Base-by-base conservation (phyloP, 495 filamentous ascomycete genomes). In the Opeltia flavorubescens region DNA sequence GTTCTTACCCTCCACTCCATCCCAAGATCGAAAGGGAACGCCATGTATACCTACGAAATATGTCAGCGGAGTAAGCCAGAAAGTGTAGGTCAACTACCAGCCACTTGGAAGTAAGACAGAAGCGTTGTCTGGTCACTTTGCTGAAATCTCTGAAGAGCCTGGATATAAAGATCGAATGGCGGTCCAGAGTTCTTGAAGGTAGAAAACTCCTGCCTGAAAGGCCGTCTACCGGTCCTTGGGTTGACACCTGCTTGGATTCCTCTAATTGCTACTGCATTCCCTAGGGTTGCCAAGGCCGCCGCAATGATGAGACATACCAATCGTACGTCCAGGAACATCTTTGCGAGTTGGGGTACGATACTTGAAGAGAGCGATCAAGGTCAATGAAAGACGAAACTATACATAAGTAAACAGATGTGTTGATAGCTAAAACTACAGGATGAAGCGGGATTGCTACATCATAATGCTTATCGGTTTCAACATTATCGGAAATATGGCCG, bases 131-230 rank as follows among this genome's bases (percentile, higher is more conserved):
- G 60, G 23, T 61, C 51, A 12, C 47, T 47, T 15, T 48, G 50
- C 23, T 55, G 47, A n/a, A 58, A 56, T 15, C 55, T 39, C 26
- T 56, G 41, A 27, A 61, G 49, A 18, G 60, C 52, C 21, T 55
- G 60, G 11, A 62, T 55, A 43, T 55, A 62, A n/a, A 61, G 54
- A 54, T 61, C 60, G 40, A 59, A 62, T 2, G 54, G 44, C 26
- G 60, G 43, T 18, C 60, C 59, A 20, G 59, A 53, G 4, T 48
- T 44, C 17, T 56, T 44, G 21, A 62, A 46, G 4, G 39, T 46
- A 20, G 46, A 48, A 30, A 62, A 42, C 9, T 62, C 56, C 34
- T 48, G 49, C 8, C 60, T 56, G 17, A 49, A 46, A 17, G 59
- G 59, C 13, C 56, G 47, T 49, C 55, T 26, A 15, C 54, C 51